Percentiles rank a stretch among this genome's conserved stretches.
These are phyloP conservation scores for Chenopodium formosanum DNA, from an alignment of 148 eudicot genomes.

Conservation along the genomic window DNA sequence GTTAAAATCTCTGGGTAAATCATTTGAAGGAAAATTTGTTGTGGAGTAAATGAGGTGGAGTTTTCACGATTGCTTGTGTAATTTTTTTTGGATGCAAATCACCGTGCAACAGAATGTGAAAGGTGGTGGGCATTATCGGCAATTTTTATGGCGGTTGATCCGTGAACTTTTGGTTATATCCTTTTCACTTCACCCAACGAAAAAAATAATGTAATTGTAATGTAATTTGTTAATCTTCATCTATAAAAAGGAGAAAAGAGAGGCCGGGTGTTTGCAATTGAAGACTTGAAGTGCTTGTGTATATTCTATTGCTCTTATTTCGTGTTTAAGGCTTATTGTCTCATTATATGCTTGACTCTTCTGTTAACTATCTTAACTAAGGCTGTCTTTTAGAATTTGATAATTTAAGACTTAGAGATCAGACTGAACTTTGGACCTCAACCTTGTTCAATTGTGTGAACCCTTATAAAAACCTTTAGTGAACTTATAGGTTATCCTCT, in stretches of 20 bases:
- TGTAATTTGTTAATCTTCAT: slow-evolving; percentile 3
- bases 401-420: too few relatives aligned
- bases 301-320: not conserved
- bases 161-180: not conserved
- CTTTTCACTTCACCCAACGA: not conserved
- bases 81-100: not conserved
- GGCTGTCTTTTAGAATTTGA: too few relatives aligned
- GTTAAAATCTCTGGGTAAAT: too few relatives aligned
- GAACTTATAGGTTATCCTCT: too few relatives aligned
- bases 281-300: not conserved
- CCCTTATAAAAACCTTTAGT: too few relatives aligned
- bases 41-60: not conserved
- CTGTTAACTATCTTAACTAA: too few relatives aligned
- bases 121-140: not conserved
- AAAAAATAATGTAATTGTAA: not conserved
- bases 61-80: slow-evolving; percentile 1
- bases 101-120: not conserved
- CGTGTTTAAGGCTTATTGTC: not conserved
- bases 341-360: too few relatives aligned
- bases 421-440: too few relatives aligned
- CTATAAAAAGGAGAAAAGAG: not conserved
- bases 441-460: too few relatives aligned
- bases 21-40: not conserved
- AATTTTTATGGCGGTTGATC: not conserved
- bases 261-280: not conserved